These are phyloP conservation scores for Echites panduratus DNA, from an alignment of 257 asterid genomes.

Conservation along the genomic window DNA sequence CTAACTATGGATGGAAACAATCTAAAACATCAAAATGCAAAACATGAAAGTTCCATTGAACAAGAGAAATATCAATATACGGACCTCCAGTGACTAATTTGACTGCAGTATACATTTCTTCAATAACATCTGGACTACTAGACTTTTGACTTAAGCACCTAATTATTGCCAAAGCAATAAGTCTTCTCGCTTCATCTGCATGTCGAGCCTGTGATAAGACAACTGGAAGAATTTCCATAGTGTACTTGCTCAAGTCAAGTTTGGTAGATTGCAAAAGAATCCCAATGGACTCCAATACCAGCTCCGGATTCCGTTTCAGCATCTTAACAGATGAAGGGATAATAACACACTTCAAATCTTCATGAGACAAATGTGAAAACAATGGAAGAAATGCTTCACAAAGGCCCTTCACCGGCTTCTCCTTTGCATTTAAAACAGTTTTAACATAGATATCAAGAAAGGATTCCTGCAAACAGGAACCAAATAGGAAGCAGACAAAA, in stretches of 20 bases:
- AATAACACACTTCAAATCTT: constrained; percentile 62
- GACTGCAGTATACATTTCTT: constrained; percentile 68
- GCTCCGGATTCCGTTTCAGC: constrained; percentile 98
- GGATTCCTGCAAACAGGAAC: constrained; percentile 46
- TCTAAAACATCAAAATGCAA: not conserved
- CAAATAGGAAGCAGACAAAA: not conserved
- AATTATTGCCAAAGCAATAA: constrained; percentile 65
- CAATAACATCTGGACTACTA: constrained; percentile 92
- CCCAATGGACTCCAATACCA: constrained; percentile 82
- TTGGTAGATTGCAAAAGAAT: constrained; percentile 57
- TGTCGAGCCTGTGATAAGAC: constrained; percentile 80
- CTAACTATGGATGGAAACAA: not conserved
- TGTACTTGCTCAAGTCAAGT: constrained; percentile 90
- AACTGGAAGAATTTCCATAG: constrained; percentile 66
- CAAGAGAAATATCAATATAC: constrained; percentile 21
- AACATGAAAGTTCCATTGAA: not conserved
- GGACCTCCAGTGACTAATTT: constrained; percentile 80
- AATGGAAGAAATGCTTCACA: constrained; percentile 79
- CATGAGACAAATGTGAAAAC: constrained; percentile 67
- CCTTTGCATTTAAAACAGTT: constrained; percentile 78
- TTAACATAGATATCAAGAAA: constrained; percentile 77
- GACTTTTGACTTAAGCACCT: constrained; percentile 84
- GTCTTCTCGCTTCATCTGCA: constrained; percentile 85
- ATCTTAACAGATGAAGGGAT: constrained; percentile 80
- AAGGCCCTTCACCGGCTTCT: constrained; percentile 68